Percentiles rank a stretch among this genome's conserved stretches.
Conservation (phyloP, 441 rosid genomes). For the Gossypium schwendimanii region DNA sequence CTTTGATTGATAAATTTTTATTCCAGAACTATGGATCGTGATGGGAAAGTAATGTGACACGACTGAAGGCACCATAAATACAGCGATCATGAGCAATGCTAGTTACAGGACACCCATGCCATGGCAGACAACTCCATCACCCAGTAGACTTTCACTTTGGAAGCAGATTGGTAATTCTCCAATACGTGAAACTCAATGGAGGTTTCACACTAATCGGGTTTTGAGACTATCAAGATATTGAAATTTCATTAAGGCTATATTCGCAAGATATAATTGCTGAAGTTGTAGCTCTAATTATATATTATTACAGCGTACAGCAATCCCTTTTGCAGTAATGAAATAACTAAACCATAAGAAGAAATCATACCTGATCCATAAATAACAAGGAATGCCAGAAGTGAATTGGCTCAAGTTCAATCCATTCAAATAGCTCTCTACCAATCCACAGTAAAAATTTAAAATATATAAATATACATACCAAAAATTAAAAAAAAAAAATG, state of each 20-base stretch:
- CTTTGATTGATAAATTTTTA: neutral
- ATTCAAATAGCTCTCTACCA: conserved; percentile 76
- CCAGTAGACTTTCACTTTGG: neutral
- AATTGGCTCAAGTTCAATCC: conserved; percentile 80
- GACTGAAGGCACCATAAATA: neutral
- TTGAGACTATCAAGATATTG: neutral
- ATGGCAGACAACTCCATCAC: neutral
- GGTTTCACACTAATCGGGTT: neutral
- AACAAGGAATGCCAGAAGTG: conserved; percentile 89
- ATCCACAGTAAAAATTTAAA: conserved; percentile 18
- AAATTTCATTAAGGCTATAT: neutral
- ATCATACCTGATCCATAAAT: conserved; percentile 91
- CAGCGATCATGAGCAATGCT: neutral
- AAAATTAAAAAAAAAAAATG: neutral
- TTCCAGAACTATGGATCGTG: neutral
- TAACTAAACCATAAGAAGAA: neutral
- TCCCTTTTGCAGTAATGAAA: neutral
- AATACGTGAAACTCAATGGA: neutral
- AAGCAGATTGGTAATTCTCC: neutral
- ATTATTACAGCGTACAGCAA: neutral
- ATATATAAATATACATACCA: neutral
- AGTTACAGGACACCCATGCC: neutral
- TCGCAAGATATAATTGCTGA: neutral
- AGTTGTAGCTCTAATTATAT: neutral
- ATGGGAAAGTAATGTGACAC: neutral